Evolutionary conservation across 2,329 filamentous ascomycete species (phyloP).

Genomic region (Pseudogymnoascus sp.): DNA sequence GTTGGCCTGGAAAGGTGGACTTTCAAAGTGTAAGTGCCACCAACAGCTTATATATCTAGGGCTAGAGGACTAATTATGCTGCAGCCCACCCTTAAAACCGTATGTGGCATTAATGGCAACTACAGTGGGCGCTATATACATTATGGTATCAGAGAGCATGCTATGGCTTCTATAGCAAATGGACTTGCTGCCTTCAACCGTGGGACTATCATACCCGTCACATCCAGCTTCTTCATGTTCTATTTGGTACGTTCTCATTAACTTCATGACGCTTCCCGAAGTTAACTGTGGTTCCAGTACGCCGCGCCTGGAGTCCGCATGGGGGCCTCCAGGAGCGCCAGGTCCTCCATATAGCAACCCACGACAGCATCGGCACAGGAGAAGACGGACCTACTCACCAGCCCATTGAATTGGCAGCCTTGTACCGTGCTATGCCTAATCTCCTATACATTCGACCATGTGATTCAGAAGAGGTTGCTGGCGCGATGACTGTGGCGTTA

Average conservation of each 20-base stretch:
- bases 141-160: conserved; percentile 39
- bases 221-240: conserved; percentile 43
- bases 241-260: conserved; percentile 22
- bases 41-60: neutral
- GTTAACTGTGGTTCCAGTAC: conserved; percentile 11
- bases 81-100: neutral
- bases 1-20: neutral
- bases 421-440: conserved; percentile 42
- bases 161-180: conserved; percentile 35
- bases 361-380: conserved; percentile 40
- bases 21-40: neutral
- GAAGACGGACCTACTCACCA: conserved; percentile 34
- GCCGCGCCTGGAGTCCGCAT: conserved; percentile 40
- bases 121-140: conserved; percentile 16
- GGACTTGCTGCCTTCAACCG: conserved; percentile 39
- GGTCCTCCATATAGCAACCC: conserved; percentile 38
- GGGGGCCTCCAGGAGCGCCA: conserved; percentile 39
- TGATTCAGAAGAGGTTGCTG: neutral
- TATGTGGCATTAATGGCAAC: neutral
- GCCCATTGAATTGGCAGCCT: conserved; percentile 27
- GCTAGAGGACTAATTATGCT: neutral
- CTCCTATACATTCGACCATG: conserved; percentile 38
- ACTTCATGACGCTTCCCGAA: too few relatives aligned
- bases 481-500: neutral
- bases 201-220: conserved; percentile 37